A percentile compares a stretch with the other conserved stretches of the same genome.
Conservation (phyloP, 352 stramenopile species). For the Phytopythium chamaehyphon region DNA sequence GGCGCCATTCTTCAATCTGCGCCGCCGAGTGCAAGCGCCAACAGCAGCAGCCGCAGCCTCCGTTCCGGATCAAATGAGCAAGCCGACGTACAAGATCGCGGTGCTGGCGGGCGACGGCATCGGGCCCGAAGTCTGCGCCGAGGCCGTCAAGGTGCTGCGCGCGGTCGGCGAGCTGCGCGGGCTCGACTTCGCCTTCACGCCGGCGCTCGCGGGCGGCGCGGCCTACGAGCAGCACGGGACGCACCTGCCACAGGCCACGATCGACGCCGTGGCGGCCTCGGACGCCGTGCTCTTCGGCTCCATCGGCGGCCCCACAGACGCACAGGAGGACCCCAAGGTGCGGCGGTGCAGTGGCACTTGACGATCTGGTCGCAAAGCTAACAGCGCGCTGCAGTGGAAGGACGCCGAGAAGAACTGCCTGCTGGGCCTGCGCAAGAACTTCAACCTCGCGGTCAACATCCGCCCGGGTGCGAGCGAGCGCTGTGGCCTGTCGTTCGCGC, state of each 20-base stretch:
- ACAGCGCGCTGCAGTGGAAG: slow-evolving; percentile 53
- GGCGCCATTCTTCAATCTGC: not conserved
- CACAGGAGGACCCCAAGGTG: slow-evolving; percentile 80
- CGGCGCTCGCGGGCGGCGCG: slow-evolving; percentile 95
- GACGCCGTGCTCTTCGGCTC: slow-evolving; percentile 95
- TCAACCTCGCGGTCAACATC: slow-evolving; percentile 98
- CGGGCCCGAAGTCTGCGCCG: slow-evolving; percentile 96
- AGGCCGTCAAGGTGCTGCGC: slow-evolving; percentile 90
- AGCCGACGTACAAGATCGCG: slow-evolving; percentile 85
- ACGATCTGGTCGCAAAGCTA: not conserved
- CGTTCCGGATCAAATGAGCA: slow-evolving; percentile 36
- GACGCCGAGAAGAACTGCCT: slow-evolving; percentile 95
- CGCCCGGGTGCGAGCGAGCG: slow-evolving; percentile 55
- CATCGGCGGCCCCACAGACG: slow-evolving; percentile 94
- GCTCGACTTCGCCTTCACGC: slow-evolving; percentile 92
- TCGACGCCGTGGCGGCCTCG: slow-evolving; percentile 89
- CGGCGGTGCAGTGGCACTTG: not conserved
- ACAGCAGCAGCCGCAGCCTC: too few relatives aligned
- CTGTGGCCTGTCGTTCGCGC: too few relatives aligned
- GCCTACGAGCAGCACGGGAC: slow-evolving; percentile 90
- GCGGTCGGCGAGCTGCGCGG: slow-evolving; percentile 75
- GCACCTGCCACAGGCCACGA: slow-evolving; percentile 93
- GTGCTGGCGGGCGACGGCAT: slow-evolving; percentile 98
- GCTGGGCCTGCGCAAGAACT: slow-evolving; percentile 96
- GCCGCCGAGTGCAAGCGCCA: too few relatives aligned